phyloP scores from a whole-genome alignment of 139 green algal genomes.

The Closterium sp. region DNA sequence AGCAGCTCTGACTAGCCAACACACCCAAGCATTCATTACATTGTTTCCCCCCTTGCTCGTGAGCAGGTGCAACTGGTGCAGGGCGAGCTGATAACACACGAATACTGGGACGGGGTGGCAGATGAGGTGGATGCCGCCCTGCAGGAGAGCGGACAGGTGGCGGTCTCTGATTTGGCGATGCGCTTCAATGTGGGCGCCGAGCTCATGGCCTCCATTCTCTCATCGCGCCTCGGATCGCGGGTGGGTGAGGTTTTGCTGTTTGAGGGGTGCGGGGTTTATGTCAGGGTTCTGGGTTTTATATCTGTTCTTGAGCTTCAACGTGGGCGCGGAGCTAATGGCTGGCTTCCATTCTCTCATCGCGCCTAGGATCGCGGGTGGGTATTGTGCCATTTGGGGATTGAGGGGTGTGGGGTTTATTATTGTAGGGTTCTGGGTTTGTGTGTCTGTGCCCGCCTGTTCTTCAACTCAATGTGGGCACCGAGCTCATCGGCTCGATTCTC shows the following conservation, averaged over 20 bases:
- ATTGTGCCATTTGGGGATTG: too few species aligned
- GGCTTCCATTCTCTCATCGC: too few species aligned
- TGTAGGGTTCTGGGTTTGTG: too few species aligned
- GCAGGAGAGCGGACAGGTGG: constrained; percentile 66
- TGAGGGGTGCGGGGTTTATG: too few species aligned
- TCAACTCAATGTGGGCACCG: constrained; percentile 53
- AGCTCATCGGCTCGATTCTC: constrained; percentile 77
- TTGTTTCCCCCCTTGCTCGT: background rate
- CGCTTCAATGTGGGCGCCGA: constrained; percentile 76
- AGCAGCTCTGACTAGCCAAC: too few species aligned
- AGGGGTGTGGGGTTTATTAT: too few species aligned
- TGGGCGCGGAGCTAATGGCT: background rate
- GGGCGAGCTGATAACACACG: constrained; percentile 80
- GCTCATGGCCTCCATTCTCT: constrained; percentile 67
- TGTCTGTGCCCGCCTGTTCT: background rate
- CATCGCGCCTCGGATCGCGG: constrained; percentile 53
- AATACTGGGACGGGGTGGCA: constrained; percentile 81
- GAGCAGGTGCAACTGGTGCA: constrained; percentile 53
- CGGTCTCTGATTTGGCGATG: constrained; percentile 75
- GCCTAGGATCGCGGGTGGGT: background rate
- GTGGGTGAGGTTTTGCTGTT: constrained; percentile 6
- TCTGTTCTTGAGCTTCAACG: background rate
- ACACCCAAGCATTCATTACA: background rate
- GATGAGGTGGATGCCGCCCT: constrained; percentile 80
- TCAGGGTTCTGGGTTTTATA: too few species aligned